Percentiles rank a stretch among this genome's conserved stretches.
These are phyloP conservation scores for Linum usitatissimum DNA, from an alignment of 345 rosid genomes.

Conservation along the genomic window DNA sequence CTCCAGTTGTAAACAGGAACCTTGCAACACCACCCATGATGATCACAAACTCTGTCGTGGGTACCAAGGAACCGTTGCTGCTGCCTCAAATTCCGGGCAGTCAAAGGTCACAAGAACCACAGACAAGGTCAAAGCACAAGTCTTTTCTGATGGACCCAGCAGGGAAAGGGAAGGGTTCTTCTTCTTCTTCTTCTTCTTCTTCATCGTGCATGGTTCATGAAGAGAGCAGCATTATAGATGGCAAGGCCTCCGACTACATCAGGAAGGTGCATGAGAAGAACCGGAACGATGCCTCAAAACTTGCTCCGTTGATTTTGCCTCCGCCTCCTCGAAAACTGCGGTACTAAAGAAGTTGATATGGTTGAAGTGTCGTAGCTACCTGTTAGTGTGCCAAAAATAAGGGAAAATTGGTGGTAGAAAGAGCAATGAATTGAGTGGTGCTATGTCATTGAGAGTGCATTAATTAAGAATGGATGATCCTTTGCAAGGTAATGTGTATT, in stretches of 20 bases:
- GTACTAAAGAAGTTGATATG: neutral
- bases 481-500: too few species aligned
- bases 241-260: slow-evolving; percentile 30
- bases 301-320: slow-evolving; percentile 16
- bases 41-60: slow-evolving; percentile 5
- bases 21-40: neutral
- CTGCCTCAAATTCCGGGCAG: slow-evolving; percentile 13
- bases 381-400: too few species aligned
- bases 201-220: neutral
- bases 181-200: neutral
- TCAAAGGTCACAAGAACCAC: slow-evolving; percentile 19
- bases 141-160: slow-evolving; percentile 31
- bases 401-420: too few species aligned
- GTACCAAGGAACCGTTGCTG: slow-evolving; percentile 11
- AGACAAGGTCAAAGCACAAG: slow-evolving; percentile 16
- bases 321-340: slow-evolving; percentile 25
- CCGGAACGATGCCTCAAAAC: slow-evolving; percentile 6
- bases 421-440: too few species aligned
- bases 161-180: slow-evolving; percentile 14
- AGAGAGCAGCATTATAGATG: slow-evolving; percentile 18
- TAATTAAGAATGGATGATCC: too few species aligned
- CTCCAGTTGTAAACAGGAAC: slow-evolving; percentile 17
- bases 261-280: slow-evolving; percentile 40
- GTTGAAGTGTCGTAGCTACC: too few species aligned
- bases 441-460: too few species aligned